Evolutionary conservation across 768 basidiomycete species (phyloP).

Genomic region (Nidularia pulvinata): DNA sequence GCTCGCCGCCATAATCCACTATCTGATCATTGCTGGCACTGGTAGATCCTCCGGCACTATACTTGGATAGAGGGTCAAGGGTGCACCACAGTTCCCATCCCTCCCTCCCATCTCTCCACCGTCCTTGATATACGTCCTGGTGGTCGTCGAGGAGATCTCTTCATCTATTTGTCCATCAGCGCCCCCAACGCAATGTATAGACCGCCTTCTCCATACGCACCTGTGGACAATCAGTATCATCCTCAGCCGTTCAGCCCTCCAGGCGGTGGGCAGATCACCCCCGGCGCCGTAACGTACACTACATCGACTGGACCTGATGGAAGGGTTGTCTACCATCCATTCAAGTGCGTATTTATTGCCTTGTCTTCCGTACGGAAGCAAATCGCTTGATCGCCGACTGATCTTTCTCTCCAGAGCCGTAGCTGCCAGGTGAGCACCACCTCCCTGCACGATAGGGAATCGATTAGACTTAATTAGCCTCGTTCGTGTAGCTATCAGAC

Average conservation of each 20-base stretch:
- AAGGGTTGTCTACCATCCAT: conserved; percentile 63
- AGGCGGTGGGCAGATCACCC: conserved; percentile 45
- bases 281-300: conserved; percentile 76
- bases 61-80: conserved; percentile 7
- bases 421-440: conserved; percentile 58
- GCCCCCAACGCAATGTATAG: conserved; percentile 23
- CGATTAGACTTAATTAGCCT: conserved; percentile 15
- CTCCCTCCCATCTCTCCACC: neutral
- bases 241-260: conserved; percentile 17
- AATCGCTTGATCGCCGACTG: conserved; percentile 1
- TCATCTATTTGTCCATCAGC: neutral
- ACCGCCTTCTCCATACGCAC: conserved; percentile 24
- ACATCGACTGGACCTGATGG: conserved; percentile 66
- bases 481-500: conserved; percentile 64
- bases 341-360: conserved; percentile 52
- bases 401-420: conserved; percentile 52
- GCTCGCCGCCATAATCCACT: neutral
- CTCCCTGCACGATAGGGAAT: conserved; percentile 1
- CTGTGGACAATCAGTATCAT: conserved; percentile 19
- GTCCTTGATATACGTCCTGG: too few relatives aligned
- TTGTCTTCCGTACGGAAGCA: neutral
- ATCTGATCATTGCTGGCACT: too few relatives aligned
- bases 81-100: conserved; percentile 2
- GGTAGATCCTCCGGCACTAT: neutral
- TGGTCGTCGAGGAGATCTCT: neutral